These are phyloP conservation scores for Phialophora expanda DNA, from an alignment of 2,329 filamentous ascomycete genomes.

Conservation along the genomic window DNA sequence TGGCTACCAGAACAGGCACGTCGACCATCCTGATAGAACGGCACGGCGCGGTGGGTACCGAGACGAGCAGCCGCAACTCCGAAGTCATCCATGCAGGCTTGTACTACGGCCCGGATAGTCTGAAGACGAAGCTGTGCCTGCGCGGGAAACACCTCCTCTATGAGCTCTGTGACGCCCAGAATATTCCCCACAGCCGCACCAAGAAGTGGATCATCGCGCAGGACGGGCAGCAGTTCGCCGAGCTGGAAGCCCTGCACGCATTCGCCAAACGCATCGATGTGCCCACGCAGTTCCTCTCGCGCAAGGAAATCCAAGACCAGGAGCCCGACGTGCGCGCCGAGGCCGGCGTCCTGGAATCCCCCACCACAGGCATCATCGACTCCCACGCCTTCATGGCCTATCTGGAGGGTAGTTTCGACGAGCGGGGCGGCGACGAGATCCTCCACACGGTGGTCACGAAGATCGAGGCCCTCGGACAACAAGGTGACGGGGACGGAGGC, in stretches of 20 bases:
- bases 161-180: conserved; percentile 69
- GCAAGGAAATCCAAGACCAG: conserved; percentile 63
- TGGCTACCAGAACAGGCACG: conserved; percentile 65
- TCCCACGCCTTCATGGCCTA: conserved; percentile 82
- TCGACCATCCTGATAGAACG: conserved; percentile 81
- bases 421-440: conserved; percentile 75
- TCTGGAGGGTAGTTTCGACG: conserved; percentile 76
- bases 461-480: conserved; percentile 58
- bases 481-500: conserved; percentile 48
- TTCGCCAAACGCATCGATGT: conserved; percentile 62
- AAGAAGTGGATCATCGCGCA: conserved; percentile 98
- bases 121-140: conserved; percentile 86
- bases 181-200: conserved; percentile 73
- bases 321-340: conserved; percentile 79
- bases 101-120: conserved; percentile 76
- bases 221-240: conserved; percentile 69
- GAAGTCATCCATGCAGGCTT: conserved; percentile 59
- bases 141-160: conserved; percentile 79
- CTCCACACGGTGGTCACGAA: conserved; percentile 69
- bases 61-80: conserved; percentile 88
- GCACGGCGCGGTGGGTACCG: conserved; percentile 75
- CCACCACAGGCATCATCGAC: conserved; percentile 88
- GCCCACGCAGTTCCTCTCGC: conserved; percentile 72
- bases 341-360: conserved; percentile 78
- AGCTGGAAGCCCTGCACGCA: conserved; percentile 58